Base-by-base conservation (phyloP, 805 yeast genomes). In the Zygoascus biomembranicola region DNA sequence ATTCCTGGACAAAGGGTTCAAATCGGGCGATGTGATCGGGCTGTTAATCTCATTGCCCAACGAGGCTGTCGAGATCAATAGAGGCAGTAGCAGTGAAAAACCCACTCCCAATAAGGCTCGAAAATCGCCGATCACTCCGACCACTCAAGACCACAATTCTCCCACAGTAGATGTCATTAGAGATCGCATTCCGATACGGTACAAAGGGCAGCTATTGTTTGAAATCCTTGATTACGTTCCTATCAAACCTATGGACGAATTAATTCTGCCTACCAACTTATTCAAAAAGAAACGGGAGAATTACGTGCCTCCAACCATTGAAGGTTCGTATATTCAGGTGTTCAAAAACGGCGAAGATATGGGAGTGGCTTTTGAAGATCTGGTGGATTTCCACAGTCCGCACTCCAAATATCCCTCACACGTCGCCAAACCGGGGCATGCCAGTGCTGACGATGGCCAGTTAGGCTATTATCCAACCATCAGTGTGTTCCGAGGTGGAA, bases 391-490 rank as follows among this genome's bases (percentile, higher is more conserved):
- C 63, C 67, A 86, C 49, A 96, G 97, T 0, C 90, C 95, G 2
- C 75, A 83, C 53, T 79, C 90, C 43, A 82, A 63, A 47, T 71
- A 56, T 54, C 64, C 63, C 41, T 49, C 61, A 2, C 53, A 62
- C 10, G 52, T 60, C 16, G 60, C 58, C 14, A 20, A 43, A 26
- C 28, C 28, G 10, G 44, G 50, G 3, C 59, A 61, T 2, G 59
- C 60, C 2, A 59, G 64, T 9, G 61, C 60, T 8, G 95, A 94
- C 65, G 97, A 94, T 65, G 96, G 96, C 0, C 72, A 80, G 44
- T 69, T 89, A 52, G 99, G 98, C 0, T 94, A 94, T 66, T 94
- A 83, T 69, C 98, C 99, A 1, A 87, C 90, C 72, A 75, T 88
- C 35, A 86, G 96, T 52, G 86, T 85, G 26, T 94, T 80, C 65